Evolutionary conservation across 179 eudicot species (phyloP).

Genomic region (Spinacia oleracea): DNA sequence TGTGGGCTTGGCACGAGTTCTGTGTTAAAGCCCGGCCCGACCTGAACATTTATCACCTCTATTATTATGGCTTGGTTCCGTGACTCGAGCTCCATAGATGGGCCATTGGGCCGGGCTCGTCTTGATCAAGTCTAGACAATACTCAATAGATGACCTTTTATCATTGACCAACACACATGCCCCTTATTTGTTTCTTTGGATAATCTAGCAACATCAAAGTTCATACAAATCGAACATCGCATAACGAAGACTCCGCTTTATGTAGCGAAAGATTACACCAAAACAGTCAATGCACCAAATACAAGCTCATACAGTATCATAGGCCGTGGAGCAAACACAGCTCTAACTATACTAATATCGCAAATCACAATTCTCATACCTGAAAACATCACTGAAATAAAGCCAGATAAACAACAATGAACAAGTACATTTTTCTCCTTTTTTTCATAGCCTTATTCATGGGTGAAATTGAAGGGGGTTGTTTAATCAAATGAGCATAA

Average conservation of each 20-base stretch:
- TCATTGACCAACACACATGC: conserved; percentile 1
- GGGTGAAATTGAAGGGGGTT: neutral
- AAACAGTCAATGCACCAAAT: neutral
- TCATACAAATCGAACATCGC: neutral
- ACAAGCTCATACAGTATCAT: neutral
- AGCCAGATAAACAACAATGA: neutral
- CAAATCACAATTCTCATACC: neutral
- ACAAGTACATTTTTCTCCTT: neutral
- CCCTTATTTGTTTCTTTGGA: neutral
- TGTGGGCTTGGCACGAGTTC: no score
- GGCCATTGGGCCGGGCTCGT: no score
- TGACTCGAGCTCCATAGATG: no score
- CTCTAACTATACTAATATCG: neutral
- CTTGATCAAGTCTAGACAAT: no score
- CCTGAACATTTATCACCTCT: no score
- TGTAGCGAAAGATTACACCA: neutral
- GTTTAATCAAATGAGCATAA: conserved; percentile 3
- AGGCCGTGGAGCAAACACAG: neutral
- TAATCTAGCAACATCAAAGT: neutral
- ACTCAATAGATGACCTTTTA: neutral
- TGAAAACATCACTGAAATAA: neutral
- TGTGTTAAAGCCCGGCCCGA: no score
- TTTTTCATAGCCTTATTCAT: neutral
- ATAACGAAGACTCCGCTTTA: neutral
- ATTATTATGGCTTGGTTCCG: neutral